A percentile compares a stretch with the other conserved stretches of the same genome.
phyloP scores from a whole-genome alignment of 2,329 filamentous ascomycete genomes.

The Helotiales sp. region DNA sequence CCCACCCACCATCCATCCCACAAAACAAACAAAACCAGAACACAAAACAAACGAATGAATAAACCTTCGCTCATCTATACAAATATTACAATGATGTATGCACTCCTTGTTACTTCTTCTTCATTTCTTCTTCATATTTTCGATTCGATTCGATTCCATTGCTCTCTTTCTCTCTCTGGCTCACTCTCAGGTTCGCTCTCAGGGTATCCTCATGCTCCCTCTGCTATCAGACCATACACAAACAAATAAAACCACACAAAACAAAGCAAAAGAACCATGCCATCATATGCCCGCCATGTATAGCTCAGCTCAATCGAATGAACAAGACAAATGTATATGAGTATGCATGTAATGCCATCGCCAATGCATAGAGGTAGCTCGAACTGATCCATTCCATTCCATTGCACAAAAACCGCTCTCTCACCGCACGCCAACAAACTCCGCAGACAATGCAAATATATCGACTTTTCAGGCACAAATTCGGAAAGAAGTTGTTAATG shows the following conservation, averaged over 20 bases:
- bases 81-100: background rate
- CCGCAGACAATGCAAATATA: background rate
- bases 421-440: background rate
- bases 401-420: background rate
- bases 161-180: background rate
- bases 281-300: background rate
- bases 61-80: background rate
- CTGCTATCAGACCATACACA: background rate
- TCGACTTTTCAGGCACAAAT: too few relatives aligned
- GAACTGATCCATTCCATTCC: background rate
- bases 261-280: background rate
- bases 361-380: background rate
- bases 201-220: slow-evolving; percentile 1
- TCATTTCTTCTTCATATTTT: background rate
- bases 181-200: background rate
- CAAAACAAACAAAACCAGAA: background rate
- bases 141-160: background rate
- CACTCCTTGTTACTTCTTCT: background rate
- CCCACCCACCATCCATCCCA: background rate
- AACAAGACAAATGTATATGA: background rate
- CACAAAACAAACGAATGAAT: background rate
- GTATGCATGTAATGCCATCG: background rate
- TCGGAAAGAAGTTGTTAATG: too few relatives aligned
- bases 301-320: background rate
- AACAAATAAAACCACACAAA: background rate